These are phyloP conservation scores for Yamadazyma sp. DNA, from an alignment of 1,139 yeast species.

Conservation along the genomic window DNA sequence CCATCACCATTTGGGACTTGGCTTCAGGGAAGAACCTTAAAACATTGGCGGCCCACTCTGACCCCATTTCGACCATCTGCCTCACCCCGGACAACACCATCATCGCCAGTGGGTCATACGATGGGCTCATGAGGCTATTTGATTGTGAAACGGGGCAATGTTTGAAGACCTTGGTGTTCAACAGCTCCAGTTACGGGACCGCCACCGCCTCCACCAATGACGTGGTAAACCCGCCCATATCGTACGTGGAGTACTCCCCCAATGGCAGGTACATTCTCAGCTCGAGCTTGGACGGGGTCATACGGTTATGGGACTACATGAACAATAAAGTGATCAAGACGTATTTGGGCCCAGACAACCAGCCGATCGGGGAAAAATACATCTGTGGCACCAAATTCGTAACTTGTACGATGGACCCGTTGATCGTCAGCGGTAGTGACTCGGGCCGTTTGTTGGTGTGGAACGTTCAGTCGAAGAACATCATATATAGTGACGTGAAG, in stretches of 20 bases:
- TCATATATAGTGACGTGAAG: slow-evolving; percentile 33
- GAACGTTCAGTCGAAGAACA: slow-evolving; percentile 70
- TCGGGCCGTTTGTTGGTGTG: slow-evolving; percentile 61
- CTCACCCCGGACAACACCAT: slow-evolving; percentile 80
- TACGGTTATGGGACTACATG: slow-evolving; percentile 83
- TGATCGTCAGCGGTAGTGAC: slow-evolving; percentile 70
- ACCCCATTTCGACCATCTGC: slow-evolving; percentile 78
- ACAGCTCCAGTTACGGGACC: slow-evolving; percentile 56
- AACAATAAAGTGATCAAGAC: slow-evolving; percentile 78
- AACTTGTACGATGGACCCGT: slow-evolving; percentile 30
- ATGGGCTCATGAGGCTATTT: slow-evolving; percentile 85
- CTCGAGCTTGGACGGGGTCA: slow-evolving; percentile 75
- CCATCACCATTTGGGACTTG: slow-evolving; percentile 88
- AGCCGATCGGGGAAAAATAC: slow-evolving; percentile 43
- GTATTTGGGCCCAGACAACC: slow-evolving; percentile 41
- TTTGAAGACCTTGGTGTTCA: slow-evolving; percentile 78
- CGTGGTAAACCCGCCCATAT: slow-evolving; percentile 62
- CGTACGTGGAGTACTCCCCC: slow-evolving; percentile 72
- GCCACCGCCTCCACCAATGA: slow-evolving; percentile 59
- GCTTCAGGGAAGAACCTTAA: slow-evolving; percentile 67
- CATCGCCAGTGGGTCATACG: slow-evolving; percentile 84
- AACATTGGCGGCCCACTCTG: slow-evolving; percentile 91
- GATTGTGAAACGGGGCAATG: slow-evolving; percentile 91
- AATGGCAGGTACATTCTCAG: slow-evolving; percentile 81
- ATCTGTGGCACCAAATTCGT: slow-evolving; percentile 53